Base-by-base conservation (phyloP, 257 asterid species). In the Petunia secreta region DNA sequence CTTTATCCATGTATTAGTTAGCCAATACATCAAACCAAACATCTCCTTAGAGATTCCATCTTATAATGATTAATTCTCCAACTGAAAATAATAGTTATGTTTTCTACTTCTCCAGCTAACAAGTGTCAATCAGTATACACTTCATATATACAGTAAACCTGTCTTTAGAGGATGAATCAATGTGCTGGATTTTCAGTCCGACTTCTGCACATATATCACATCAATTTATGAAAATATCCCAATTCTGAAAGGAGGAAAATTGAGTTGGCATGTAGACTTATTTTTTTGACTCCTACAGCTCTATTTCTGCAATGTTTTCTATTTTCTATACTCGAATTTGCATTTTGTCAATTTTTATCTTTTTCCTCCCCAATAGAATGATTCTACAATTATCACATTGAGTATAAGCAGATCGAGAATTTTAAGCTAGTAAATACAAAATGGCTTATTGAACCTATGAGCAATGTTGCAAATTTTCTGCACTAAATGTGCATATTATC, bases 111-210 rank as follows among this genome's bases (percentile, higher is more conserved):
- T 69, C 43, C 38, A 3, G 41, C 3, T n/a, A 46, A 37, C 77
- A 71, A 8, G 59, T 71, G 60, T 48, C 77, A 6, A 3, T 62
- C 41, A 62, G 10, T 25, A 52, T 52, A 54, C 58, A 60, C 63
- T 71, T 63, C 38, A 59, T 11, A 48, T 16, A 10, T 16, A 14
- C 77, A 16, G 4, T 13, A 4, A 3, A 37, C n/a, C 9, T 3
- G 81, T 58, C 87, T 39, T 66, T 50, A 69, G 91, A 91, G 93
- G 92, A 89, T 91, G 95, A 84, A 91, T 81, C 87, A 78, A 52
- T 85, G 82, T 15, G 88, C 90, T 87, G 94, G 87, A 84, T 39
- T 81, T 59, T 60, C 82, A 85, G 84, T 85, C 76, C 65, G 74
- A 71, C 65, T 71, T 71, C 75, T 83, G 79, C 81, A 82, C 52